These are phyloP conservation scores for Cutaneotrichosporon sp. DNA, from an alignment of 1,284 basidiomycete genomes.

Conservation along the genomic window DNA sequence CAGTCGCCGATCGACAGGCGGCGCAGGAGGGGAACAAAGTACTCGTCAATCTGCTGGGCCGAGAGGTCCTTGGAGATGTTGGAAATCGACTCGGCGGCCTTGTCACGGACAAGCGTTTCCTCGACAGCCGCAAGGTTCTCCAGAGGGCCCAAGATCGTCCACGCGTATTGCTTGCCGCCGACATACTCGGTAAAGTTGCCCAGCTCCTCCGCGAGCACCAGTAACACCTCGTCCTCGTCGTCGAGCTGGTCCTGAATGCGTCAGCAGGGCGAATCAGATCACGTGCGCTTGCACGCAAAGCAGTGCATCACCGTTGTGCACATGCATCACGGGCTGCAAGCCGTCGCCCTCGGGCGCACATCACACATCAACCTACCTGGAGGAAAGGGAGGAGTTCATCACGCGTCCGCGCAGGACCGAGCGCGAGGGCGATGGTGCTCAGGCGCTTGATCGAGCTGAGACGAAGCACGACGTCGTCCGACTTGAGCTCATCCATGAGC, in stretches of 20 bases:
- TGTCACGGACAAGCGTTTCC: constrained; percentile 97
- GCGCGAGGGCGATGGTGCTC: constrained; percentile 95
- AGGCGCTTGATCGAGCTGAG: constrained; percentile 97
- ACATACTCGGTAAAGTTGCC: constrained; percentile 92
- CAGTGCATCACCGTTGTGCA: not conserved
- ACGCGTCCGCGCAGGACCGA: constrained; percentile 91
- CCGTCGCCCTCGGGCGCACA: not conserved
- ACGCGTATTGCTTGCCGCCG: constrained; percentile 84
- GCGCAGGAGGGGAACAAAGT: constrained; percentile 87
- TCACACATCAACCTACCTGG: constrained; percentile 38
- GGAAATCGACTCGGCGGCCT: constrained; percentile 96
- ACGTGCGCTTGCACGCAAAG: not conserved
- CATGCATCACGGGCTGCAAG: not conserved
- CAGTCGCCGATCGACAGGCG: constrained; percentile 92
- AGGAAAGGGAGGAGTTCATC: constrained; percentile 97
- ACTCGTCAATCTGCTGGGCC: constrained; percentile 78
- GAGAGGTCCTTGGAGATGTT: constrained; percentile 81
- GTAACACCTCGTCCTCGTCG: constrained; percentile 97
- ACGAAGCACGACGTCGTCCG: constrained; percentile 89
- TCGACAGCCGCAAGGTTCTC: constrained; percentile 97
- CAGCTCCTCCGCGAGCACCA: constrained; percentile 94
- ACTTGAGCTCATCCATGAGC: constrained; percentile 70
- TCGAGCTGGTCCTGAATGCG: constrained; percentile 83
- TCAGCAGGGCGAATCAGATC: constrained; percentile 5
- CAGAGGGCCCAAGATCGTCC: constrained; percentile 84